These are phyloP conservation scores for Xylariaceae sp. DNA, from an alignment of 2,329 filamentous ascomycete genomes.

Conservation along the genomic window DNA sequence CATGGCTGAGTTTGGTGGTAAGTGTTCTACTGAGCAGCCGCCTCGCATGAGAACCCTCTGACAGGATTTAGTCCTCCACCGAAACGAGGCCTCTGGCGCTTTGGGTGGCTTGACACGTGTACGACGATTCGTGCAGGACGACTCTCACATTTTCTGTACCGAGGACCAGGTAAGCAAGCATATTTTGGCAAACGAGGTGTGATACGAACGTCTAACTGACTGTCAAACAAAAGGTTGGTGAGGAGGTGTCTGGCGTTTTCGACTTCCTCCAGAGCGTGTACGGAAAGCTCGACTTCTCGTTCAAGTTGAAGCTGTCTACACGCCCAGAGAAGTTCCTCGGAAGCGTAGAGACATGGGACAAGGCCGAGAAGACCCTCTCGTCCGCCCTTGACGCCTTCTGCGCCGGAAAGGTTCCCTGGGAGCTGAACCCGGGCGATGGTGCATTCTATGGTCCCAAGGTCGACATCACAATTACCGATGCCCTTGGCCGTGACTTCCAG, in stretches of 20 bases:
- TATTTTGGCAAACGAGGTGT: too few species aligned
- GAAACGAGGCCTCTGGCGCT: constrained; percentile 79
- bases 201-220: background rate
- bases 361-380: constrained; percentile 75
- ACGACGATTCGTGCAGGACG: constrained; percentile 83
- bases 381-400: constrained; percentile 72
- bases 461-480: constrained; percentile 90
- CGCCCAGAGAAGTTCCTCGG: constrained; percentile 15
- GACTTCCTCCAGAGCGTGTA: constrained; percentile 66
- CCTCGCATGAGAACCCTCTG: too few species aligned
- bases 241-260: constrained; percentile 49
- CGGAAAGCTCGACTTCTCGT: constrained; percentile 78
- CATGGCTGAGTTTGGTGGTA: constrained; percentile 73
- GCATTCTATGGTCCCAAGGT: constrained; percentile 99
- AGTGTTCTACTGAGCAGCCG: constrained; percentile 1
- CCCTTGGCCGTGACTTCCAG: constrained; percentile 62
- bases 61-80: constrained; percentile 55
- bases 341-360: constrained; percentile 73
- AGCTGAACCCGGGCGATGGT: constrained; percentile 88
- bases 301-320: constrained; percentile 43
- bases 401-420: constrained; percentile 63
- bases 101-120: constrained; percentile 78
- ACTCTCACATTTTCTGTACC: constrained; percentile 85
- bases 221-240: constrained; percentile 9
- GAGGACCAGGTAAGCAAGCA: constrained; percentile 32